These are phyloP conservation scores for Goffeauzyma gilvescens DNA, from an alignment of 768 basidiomycete species.

Conservation along the genomic window DNA sequence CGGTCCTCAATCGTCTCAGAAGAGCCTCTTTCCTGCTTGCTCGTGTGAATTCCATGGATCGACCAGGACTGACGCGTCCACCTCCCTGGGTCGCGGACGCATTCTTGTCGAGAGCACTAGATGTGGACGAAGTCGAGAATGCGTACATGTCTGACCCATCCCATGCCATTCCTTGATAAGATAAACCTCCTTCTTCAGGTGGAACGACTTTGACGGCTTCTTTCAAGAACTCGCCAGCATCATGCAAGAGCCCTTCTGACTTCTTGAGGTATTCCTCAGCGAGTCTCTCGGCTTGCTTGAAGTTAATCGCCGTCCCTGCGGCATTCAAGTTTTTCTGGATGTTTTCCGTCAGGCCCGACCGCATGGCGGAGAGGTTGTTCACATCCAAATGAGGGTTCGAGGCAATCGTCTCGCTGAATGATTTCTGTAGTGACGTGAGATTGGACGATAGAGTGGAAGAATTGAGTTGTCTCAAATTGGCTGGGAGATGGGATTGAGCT, in stretches of 20 bases:
- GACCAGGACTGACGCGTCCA: constrained; percentile 7
- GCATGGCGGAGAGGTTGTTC: constrained; percentile 38
- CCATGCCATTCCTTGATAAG: constrained; percentile 38
- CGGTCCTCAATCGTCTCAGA: constrained; percentile 50
- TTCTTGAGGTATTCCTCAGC: constrained; percentile 71
- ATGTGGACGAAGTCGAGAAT: constrained; percentile 36
- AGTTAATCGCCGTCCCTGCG: constrained; percentile 23
- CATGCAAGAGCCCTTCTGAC: constrained; percentile 30
- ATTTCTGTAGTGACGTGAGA: constrained; percentile 14
- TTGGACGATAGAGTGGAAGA: constrained; percentile 23
- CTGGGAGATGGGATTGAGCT: constrained; percentile 14
- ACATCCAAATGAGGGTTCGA: constrained; percentile 39
- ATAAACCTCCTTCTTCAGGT: constrained; percentile 42
- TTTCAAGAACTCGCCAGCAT: constrained; percentile 44
- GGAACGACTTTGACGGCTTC: constrained; percentile 88
- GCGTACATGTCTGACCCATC: constrained; percentile 78
- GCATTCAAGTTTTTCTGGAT: constrained; percentile 48
- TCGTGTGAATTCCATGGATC: constrained; percentile 27
- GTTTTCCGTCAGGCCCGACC: constrained; percentile 49
- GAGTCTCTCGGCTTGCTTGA: constrained; percentile 38
- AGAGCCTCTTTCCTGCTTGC: constrained; percentile 53
- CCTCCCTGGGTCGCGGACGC: constrained; percentile 8
- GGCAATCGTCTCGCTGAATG: constrained; percentile 12
- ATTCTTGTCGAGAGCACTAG: constrained; percentile 6
- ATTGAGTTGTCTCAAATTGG: constrained; percentile 17